Evolutionary conservation across 2,329 filamentous ascomycete species (phyloP).

Genomic region (Seiridium cupressi): DNA sequence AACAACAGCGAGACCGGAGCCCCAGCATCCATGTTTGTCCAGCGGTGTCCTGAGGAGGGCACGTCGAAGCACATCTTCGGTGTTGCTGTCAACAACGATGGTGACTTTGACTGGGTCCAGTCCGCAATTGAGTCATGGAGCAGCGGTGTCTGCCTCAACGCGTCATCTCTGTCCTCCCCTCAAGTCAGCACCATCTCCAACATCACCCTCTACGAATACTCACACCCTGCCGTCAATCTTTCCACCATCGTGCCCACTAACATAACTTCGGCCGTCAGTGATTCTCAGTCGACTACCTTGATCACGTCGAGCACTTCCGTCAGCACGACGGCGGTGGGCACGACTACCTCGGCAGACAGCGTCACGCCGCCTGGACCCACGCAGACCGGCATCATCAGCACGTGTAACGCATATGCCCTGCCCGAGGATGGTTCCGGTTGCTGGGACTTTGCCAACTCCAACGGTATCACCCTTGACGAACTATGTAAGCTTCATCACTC

Average conservation of each 20-base stretch:
- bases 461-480: not conserved
- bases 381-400: constrained; percentile 20
- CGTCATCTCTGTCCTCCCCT: not conserved
- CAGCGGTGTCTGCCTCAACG: constrained; percentile 5
- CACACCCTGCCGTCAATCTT: not conserved
- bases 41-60: not conserved
- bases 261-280: not conserved
- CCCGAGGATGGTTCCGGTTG: constrained; percentile 22
- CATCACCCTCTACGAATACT: constrained; percentile 7
- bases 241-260: not conserved
- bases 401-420: constrained; percentile 23
- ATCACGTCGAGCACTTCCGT: no score
- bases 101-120: constrained; percentile 6
- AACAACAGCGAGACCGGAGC: not conserved
- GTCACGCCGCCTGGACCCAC: constrained; percentile 19
- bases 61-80: constrained; percentile 6
- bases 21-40: not conserved
- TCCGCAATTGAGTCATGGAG: constrained; percentile 4
- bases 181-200: not conserved
- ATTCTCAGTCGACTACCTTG: no score
- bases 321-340: no score
- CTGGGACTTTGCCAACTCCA: not conserved
- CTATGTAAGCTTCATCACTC: not conserved
- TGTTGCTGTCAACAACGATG: constrained; percentile 5
- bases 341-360: not conserved